Conservation (phyloP, 352 stramenopile genomes). For the Globisporangium radiosum region DNA sequence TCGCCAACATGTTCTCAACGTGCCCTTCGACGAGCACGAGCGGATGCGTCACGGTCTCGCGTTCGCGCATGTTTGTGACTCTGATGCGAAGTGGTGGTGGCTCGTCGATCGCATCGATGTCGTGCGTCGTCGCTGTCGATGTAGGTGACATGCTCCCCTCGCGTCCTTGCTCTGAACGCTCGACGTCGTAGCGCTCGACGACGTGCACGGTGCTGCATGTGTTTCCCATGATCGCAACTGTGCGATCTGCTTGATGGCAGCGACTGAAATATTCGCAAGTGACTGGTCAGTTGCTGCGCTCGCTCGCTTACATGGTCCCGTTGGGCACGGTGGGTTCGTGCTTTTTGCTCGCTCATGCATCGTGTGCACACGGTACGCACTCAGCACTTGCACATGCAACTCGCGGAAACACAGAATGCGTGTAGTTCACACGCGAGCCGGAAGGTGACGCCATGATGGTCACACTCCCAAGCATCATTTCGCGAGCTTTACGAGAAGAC, state of each 20-base stretch:
- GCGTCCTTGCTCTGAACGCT: too few relatives aligned
- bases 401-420: too few relatives aligned
- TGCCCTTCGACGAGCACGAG: constrained; percentile 49
- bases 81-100: constrained; percentile 20
- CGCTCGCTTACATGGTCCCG: too few relatives aligned
- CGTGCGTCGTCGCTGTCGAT: neutral
- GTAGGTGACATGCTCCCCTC: neutral
- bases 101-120: neutral
- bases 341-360: too few relatives aligned
- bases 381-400: too few relatives aligned
- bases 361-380: too few relatives aligned
- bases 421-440: too few relatives aligned
- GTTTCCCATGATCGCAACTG: constrained; percentile 1
- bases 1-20: constrained; percentile 13
- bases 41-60: constrained; percentile 52
- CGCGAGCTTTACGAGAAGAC: too few relatives aligned
- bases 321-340: too few relatives aligned
- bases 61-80: constrained; percentile 81
- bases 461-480: too few relatives aligned
- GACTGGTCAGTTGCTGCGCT: too few relatives aligned
- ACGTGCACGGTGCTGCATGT: constrained; percentile 11
- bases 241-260: neutral
- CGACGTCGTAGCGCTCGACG: constrained; percentile 1
- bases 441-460: too few relatives aligned
- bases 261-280: neutral